These are phyloP conservation scores for Phlegmacium glaucopus DNA, from an alignment of 768 basidiomycete genomes.

Conservation along the genomic window DNA sequence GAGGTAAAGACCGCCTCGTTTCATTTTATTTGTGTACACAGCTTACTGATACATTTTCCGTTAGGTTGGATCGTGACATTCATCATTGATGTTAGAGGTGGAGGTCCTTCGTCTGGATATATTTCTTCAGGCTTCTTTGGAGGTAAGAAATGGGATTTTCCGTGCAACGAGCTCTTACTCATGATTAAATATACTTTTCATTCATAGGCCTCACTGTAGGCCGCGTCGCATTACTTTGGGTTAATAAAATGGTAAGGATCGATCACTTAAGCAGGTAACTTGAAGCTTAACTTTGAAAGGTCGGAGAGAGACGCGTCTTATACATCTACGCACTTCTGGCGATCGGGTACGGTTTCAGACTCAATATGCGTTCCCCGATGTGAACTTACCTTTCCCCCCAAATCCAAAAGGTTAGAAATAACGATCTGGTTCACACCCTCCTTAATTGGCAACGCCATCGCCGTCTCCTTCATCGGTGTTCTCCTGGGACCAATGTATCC, in stretches of 20 bases:
- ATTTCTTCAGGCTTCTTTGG: conserved; percentile 26
- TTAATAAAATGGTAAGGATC: conserved; percentile 44
- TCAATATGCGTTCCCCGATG: neutral
- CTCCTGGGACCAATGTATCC: conserved; percentile 78
- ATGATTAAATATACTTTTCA: neutral
- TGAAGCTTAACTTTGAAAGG: conserved; percentile 24
- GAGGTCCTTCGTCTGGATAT: conserved; percentile 6
- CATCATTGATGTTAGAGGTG: conserved; percentile 4
- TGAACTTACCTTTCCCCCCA: too few species aligned
- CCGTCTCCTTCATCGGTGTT: conserved; percentile 61
- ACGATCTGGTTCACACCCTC: conserved; percentile 69
- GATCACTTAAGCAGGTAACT: neutral
- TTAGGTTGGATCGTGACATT: conserved; percentile 68
- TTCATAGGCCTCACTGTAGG: conserved; percentile 51
- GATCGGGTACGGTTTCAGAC: conserved; percentile 35
- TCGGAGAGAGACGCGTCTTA: conserved; percentile 53
- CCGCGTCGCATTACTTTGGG: conserved; percentile 52
- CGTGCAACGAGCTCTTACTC: neutral
- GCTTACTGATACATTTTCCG: neutral
- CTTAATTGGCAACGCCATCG: conserved; percentile 59
- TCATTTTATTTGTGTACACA: too few species aligned
- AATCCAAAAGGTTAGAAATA: conserved; percentile 48
- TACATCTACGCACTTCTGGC: conserved; percentile 50
- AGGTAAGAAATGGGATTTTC: conserved; percentile 30
- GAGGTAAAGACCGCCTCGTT: too few species aligned